Conservation (phyloP, 495 filamentous ascomycete species). For the Opeltia flavorubescens region DNA sequence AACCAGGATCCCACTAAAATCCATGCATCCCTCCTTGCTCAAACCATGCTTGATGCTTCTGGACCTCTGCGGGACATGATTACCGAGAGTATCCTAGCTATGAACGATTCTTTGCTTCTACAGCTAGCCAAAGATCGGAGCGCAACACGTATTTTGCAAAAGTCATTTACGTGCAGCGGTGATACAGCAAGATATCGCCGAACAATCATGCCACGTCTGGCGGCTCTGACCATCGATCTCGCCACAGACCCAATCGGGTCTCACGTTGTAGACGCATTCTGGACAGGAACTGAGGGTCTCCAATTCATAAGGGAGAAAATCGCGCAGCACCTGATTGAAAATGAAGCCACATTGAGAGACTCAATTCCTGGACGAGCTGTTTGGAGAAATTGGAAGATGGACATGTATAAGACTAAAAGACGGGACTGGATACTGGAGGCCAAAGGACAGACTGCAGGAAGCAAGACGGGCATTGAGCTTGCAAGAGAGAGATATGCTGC, state of each 20-base stretch:
- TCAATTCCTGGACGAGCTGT: conserved; percentile 65
- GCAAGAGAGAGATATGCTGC: conserved; percentile 29
- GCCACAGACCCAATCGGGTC: conserved; percentile 59
- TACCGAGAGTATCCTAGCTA: conserved; percentile 37
- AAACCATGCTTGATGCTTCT: conserved; percentile 47
- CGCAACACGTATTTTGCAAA: conserved; percentile 58
- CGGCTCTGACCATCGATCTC: conserved; percentile 44
- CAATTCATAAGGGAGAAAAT: conserved; percentile 54
- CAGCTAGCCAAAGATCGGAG: conserved; percentile 41
- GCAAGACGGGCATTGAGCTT: conserved; percentile 34
- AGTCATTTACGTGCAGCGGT: conserved; percentile 44
- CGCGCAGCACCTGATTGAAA: conserved; percentile 44
- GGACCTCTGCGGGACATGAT: conserved; percentile 43
- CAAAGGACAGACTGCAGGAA: conserved; percentile 18
- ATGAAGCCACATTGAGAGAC: conserved; percentile 55
- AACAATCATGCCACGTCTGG: conserved; percentile 45
- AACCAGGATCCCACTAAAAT: conserved; percentile 32
- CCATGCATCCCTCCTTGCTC: conserved; percentile 52
- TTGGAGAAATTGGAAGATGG: conserved; percentile 87
- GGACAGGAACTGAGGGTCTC: conserved; percentile 48
- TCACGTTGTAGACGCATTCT: conserved; percentile 66
- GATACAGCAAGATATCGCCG: conserved; percentile 43
- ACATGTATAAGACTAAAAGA: conserved; percentile 58
- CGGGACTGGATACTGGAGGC: conserved; percentile 58
- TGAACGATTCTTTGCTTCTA: conserved; percentile 27